Evolutionary conservation across 1,139 yeast genomes (phyloP), one percentile per base, ranked within the genome.

Genomic region (Yamadazyma atlantica): DNA sequence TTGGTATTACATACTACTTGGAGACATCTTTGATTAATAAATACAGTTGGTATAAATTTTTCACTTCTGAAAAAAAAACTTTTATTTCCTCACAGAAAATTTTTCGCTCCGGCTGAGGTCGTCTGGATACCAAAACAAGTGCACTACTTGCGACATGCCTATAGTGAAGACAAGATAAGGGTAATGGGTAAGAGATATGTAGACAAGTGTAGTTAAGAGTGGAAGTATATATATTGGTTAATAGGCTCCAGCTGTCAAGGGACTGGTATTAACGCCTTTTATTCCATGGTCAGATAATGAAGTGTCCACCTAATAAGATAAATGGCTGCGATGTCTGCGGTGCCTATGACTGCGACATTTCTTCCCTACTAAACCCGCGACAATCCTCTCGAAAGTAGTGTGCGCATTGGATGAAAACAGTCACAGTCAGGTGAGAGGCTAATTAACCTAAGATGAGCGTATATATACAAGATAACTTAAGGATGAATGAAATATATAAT

Each of bases 381-480:
- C n/a, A n/a, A n/a, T n/a, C n/a, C 22, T 19, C 22, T 7, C 22
- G 22, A 9, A 6, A 19, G 22, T 19, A 7, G 22, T 6, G 22
- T 6, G 22, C 22, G 22, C 22, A 7, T 9, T 19, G 8, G 22
- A 19, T 7, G 9, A 19, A 19, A 19, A 19, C 22, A 19, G 22
- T 19, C 22, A 19, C 22, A 19, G 22, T 19, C 22, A 19, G 6
- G 22, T 19, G 22, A 19, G 22, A n/a, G n/a, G n/a, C n/a, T n/a
- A n/a, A n/a, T n/a, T n/a, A n/a, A n/a, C n/a, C n/a, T n/a, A n/a
- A n/a, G n/a, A n/a, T n/a, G n/a, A n/a, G n/a, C n/a, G 19, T 35
- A 32, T 36, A 32, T 36, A 23, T 36, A 36, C 36, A 33, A 34
- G 40, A 22, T 22, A 7, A 11, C 4, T 16, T 26, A 26, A n/a